Evolutionary conservation across 1,284 basidiomycete genomes (phyloP).

Genomic region (Xerocomus amazonicus): DNA sequence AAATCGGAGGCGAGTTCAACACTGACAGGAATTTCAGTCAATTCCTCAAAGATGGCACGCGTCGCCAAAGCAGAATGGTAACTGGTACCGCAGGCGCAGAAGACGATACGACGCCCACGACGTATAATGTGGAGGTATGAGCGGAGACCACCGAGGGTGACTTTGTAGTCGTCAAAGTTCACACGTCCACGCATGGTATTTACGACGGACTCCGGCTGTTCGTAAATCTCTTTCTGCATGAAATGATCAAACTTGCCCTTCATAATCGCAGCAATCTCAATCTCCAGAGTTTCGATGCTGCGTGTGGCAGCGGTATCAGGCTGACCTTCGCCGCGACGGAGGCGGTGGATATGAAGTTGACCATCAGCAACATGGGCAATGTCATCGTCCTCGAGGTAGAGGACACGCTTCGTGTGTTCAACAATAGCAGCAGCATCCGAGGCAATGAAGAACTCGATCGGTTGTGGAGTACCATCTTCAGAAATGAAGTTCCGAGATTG

Average conservation of each 20-base stretch:
- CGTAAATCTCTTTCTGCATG: constrained; percentile 99
- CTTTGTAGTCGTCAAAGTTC: constrained; percentile 92
- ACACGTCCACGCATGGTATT: constrained; percentile 99
- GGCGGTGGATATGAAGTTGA: constrained; percentile 97
- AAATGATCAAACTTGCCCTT: constrained; percentile 99
- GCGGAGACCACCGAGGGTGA: constrained; percentile 94
- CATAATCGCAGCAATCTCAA: constrained; percentile 99
- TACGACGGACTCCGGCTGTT: constrained; percentile 99
- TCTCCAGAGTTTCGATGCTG: constrained; percentile 97
- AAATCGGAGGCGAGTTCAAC: constrained; percentile 99
- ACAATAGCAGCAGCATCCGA: constrained; percentile 96
- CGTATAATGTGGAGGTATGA: constrained; percentile 96
- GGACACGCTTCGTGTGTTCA: constrained; percentile 98
- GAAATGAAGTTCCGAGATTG: constrained; percentile 99
- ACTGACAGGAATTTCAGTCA: constrained; percentile 98
- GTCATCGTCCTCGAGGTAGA: constrained; percentile 99
- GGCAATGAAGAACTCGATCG: constrained; percentile 99
- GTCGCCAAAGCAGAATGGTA: constrained; percentile 98
- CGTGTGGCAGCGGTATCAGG: constrained; percentile 71
- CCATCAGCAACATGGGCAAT: constrained; percentile 98
- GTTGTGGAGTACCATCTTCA: constrained; percentile 97
- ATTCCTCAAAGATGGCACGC: constrained; percentile 97
- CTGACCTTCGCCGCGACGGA: constrained; percentile 79
- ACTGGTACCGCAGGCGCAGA: constrained; percentile 96
- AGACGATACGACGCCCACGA: constrained; percentile 91